A percentile compares a stretch with the other conserved stretches of the same genome.
phyloP scores from a whole-genome alignment of 1,139 yeast species.

The Geotrichum histeridarum region DNA sequence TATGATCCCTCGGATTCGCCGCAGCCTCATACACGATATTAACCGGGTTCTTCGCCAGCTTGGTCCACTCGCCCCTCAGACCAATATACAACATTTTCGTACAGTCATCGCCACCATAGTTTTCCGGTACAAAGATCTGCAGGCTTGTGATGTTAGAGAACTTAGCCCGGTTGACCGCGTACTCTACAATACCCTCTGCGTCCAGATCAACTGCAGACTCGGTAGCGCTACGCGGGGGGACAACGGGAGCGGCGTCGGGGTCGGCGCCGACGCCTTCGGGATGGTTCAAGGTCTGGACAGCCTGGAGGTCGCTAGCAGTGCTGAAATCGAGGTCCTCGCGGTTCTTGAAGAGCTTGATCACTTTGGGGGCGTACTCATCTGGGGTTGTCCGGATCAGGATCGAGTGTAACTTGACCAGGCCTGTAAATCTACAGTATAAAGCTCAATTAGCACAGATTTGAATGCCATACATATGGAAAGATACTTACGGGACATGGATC shows the following conservation, averaged over 20 bases:
- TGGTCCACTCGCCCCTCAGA: conserved; percentile 69
- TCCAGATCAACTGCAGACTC: conserved; percentile 31
- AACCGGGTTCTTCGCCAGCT: conserved; percentile 60
- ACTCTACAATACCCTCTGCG: conserved; percentile 67
- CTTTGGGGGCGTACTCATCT: conserved; percentile 58
- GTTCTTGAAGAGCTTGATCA: conserved; percentile 70
- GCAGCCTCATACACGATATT: conserved; percentile 81
- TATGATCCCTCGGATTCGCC: conserved; percentile 88
- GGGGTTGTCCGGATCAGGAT: conserved; percentile 64
- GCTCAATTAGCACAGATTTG: background rate
- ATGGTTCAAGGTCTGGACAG: conserved; percentile 54
- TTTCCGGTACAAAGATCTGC: conserved; percentile 61
- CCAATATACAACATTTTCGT: conserved; percentile 67
- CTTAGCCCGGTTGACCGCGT: conserved; percentile 65
- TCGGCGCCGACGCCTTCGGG: conserved; percentile 49
- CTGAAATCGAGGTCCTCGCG: conserved; percentile 66
- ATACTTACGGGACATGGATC: conserved; percentile 53
- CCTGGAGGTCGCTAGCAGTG: conserved; percentile 47
- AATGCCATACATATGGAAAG: background rate
- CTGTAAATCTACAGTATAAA: conserved; percentile 46
- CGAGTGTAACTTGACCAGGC: conserved; percentile 68
- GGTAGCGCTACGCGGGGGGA: conserved; percentile 27
- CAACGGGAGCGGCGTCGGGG: conserved; percentile 25
- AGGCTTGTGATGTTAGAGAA: conserved; percentile 69
- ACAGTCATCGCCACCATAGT: conserved; percentile 62